phyloP scores from a whole-genome alignment of 108 stramenopile species.

The Cyclotella cryptica region DNA sequence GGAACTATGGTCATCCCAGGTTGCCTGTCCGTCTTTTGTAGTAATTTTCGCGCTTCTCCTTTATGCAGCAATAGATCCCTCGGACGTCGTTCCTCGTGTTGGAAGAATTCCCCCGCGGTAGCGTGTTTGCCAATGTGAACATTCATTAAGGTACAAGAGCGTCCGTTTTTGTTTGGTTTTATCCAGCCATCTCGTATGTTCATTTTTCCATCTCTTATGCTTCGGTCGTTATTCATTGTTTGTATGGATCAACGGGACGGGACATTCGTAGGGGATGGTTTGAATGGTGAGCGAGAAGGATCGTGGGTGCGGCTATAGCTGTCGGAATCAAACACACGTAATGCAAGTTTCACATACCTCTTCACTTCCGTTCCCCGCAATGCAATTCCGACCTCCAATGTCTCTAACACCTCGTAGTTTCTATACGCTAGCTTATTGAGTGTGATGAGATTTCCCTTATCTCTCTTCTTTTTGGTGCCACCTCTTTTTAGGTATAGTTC shows the following conservation, averaged over 20 bases:
- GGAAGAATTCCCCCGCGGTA: conserved; percentile 77
- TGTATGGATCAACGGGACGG: not conserved
- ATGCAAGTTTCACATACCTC: conserved; percentile 26
- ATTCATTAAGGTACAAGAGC: conserved; percentile 70
- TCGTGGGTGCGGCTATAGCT: not conserved
- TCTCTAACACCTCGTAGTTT: conserved; percentile 77
- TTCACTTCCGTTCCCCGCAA: conserved; percentile 86
- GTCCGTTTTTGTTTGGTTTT: conserved; percentile 64
- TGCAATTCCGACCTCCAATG: conserved; percentile 81
- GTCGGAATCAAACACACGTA: not conserved
- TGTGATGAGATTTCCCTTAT: conserved; percentile 44
- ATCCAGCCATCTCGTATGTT: conserved; percentile 82
- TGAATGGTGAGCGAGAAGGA: not conserved
- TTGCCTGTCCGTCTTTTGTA: conserved; percentile 46
- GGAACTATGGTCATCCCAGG: conserved; percentile 55
- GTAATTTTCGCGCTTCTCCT: conserved; percentile 56
- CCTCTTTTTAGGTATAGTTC: conserved; percentile 40
- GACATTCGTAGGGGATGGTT: not conserved
- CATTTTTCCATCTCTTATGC: conserved; percentile 88
- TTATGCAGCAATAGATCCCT: conserved; percentile 69
- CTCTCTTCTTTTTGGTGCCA: conserved; percentile 56
- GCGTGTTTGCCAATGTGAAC: conserved; percentile 84
- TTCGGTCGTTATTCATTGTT: not conserved
- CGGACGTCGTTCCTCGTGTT: conserved; percentile 79
- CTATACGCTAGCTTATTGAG: conserved; percentile 52